Conservation (phyloP, 805 yeast genomes). For the Suhomyces vadensis region DNA sequence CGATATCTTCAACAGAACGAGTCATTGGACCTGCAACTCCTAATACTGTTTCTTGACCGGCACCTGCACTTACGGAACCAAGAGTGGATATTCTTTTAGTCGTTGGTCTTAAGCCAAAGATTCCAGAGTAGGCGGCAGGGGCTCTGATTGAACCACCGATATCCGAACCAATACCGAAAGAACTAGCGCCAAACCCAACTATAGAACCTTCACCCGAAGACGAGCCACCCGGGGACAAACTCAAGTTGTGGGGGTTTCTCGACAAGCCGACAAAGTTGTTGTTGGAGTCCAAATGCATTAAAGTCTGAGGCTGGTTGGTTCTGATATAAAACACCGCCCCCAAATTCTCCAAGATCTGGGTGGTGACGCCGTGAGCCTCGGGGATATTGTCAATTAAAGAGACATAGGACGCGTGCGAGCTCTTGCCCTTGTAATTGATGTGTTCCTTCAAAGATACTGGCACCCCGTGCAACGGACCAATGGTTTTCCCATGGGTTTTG, state of each 20-base stretch:
- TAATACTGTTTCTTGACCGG: constrained; percentile 65
- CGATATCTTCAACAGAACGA: constrained; percentile 64
- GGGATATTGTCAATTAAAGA: constrained; percentile 50
- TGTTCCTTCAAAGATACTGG: constrained; percentile 70
- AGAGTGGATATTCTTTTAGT: constrained; percentile 47
- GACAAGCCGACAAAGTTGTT: constrained; percentile 62
- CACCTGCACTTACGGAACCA: constrained; percentile 55
- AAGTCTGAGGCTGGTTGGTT: constrained; percentile 67
- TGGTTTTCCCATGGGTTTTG: constrained; percentile 46
- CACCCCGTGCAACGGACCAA: constrained; percentile 68
- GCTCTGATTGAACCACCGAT: constrained; percentile 71
- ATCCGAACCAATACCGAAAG: constrained; percentile 67
- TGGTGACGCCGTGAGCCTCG: constrained; percentile 46
- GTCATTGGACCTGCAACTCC: constrained; percentile 72
- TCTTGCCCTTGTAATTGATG: constrained; percentile 51
- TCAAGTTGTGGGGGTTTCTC: constrained; percentile 57
- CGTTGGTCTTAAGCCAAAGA: constrained; percentile 64
- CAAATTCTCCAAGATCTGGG: constrained; percentile 47
- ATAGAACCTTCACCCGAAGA: constrained; percentile 73
- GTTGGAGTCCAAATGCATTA: constrained; percentile 68
- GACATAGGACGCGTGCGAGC: constrained; percentile 63
- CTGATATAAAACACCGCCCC: constrained; percentile 64
- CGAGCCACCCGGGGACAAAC: constrained; percentile 68
- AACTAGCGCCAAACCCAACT: constrained; percentile 59
- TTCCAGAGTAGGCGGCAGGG: constrained; percentile 66